Conservation (phyloP, 2,329 filamentous ascomycete genomes). For the Calycina herbarum region DNA sequence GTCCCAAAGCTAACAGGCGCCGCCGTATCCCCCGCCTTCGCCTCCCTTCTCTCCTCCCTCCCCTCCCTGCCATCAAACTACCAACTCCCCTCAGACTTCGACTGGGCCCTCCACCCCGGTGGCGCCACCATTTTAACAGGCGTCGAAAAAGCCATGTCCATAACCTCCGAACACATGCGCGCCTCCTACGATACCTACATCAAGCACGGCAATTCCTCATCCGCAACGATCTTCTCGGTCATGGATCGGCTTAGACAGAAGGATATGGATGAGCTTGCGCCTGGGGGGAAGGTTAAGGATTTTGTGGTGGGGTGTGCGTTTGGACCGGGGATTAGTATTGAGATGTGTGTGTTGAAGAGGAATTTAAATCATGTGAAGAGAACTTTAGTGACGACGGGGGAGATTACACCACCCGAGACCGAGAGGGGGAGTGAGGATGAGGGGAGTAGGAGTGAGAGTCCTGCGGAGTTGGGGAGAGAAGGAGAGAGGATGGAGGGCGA, state of each 20-base stretch:
- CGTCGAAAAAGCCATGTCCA: constrained; percentile 57
- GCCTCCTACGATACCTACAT: constrained; percentile 71
- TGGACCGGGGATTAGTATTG: constrained; percentile 66
- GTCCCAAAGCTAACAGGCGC: constrained; percentile 58
- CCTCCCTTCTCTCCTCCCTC: constrained; percentile 51
- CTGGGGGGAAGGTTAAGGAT: constrained; percentile 51
- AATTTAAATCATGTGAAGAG: constrained; percentile 35
- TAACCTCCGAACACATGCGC: constrained; percentile 63
- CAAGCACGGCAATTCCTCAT: constrained; percentile 67
- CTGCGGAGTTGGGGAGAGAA: constrained; percentile 19
- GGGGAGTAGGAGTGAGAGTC: constrained; percentile 31
- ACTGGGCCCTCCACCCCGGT: constrained; percentile 74
- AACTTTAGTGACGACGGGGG: constrained; percentile 26
- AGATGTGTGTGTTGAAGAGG: constrained; percentile 64
- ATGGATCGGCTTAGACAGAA: constrained; percentile 59
- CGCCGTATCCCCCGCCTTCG: constrained; percentile 54
- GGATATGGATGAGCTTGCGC: constrained; percentile 59
- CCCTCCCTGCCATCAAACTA: constrained; percentile 47
- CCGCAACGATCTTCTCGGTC: constrained; percentile 68
- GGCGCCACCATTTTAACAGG: constrained; percentile 66
- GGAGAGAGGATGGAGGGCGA: constrained; percentile 22
- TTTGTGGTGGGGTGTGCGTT: constrained; percentile 69
- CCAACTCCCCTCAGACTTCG: constrained; percentile 56
- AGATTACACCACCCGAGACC: constrained; percentile 36
- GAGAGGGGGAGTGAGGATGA: constrained; percentile 30